Evolutionary conservation across 1,284 basidiomycete genomes (phyloP).

Genomic region (Phenoliferia sp.): DNA sequence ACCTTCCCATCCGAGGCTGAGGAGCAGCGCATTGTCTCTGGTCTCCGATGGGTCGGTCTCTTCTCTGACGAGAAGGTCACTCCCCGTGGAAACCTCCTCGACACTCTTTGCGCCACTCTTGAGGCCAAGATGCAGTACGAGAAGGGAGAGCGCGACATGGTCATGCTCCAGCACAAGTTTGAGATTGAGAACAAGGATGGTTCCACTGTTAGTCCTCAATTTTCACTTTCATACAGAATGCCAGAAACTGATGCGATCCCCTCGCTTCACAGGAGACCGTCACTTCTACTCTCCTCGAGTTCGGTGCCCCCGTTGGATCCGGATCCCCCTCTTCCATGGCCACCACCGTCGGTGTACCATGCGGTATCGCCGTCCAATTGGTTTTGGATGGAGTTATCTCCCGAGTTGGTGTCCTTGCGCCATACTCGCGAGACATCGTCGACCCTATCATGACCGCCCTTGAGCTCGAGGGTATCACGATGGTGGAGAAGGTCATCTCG

Average conservation of each 20-base stretch:
- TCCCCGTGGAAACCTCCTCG: slow-evolving; percentile 76
- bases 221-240: slow-evolving; percentile 2
- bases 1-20: slow-evolving; percentile 67
- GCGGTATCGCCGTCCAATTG: slow-evolving; percentile 72
- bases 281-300: slow-evolving; percentile 88
- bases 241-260: not conserved
- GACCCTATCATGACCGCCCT: slow-evolving; percentile 70
- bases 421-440: slow-evolving; percentile 48
- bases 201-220: slow-evolving; percentile 51
- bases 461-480: slow-evolving; percentile 64
- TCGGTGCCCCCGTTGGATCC: slow-evolving; percentile 62
- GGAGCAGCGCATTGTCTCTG: slow-evolving; percentile 71
- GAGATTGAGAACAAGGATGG: slow-evolving; percentile 81
- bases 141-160: slow-evolving; percentile 85
- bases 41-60: slow-evolving; percentile 88
- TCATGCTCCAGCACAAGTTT: slow-evolving; percentile 98
- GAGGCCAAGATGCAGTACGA: slow-evolving; percentile 91
- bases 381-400: slow-evolving; percentile 59
- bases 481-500: slow-evolving; percentile 57
- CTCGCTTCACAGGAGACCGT: slow-evolving; percentile 61
- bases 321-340: slow-evolving; percentile 84
- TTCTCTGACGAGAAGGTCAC: slow-evolving; percentile 67
- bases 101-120: slow-evolving; percentile 86
- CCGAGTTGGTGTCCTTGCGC: slow-evolving; percentile 76
- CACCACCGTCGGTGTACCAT: slow-evolving; percentile 77